Evolutionary conservation across 371 early-diverging fungal species (phyloP).

Genomic region (Gilbertella persicaria): DNA sequence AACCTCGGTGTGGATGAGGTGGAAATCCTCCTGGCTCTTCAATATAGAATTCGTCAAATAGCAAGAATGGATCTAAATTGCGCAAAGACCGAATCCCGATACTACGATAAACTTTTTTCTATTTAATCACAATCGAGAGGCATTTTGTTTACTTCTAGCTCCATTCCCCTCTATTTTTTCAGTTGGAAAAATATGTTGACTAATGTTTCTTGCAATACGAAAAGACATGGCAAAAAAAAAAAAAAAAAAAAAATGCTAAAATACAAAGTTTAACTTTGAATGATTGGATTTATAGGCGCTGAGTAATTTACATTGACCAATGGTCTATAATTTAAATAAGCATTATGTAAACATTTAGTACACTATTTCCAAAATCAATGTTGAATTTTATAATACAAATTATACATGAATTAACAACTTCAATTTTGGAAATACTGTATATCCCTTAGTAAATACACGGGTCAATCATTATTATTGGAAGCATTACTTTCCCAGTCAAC

Average conservation of each 20-base stretch:
- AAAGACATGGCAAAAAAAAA: slow-evolving; percentile 29
- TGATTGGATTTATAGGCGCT: no score
- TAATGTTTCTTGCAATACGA: slow-evolving; percentile 17
- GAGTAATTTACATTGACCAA: no score
- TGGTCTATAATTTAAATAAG: no score
- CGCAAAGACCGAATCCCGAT: slow-evolving; percentile 69
- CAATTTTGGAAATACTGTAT: no score
- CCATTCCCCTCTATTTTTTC: slow-evolving; percentile 22
- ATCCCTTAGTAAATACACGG: no score
- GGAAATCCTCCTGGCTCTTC: slow-evolving; percentile 57
- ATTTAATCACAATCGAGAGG: background rate
- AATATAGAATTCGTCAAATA: slow-evolving; percentile 78
- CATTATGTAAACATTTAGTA: no score
- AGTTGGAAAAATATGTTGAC: slow-evolving; percentile 11
- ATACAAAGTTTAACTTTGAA: no score
- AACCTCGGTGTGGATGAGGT: slow-evolving; percentile 50
- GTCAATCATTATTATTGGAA: slow-evolving; percentile 10
- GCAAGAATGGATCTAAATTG: slow-evolving; percentile 82
- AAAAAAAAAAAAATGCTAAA: no score
- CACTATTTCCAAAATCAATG: no score
- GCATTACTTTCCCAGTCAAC: slow-evolving; percentile 13
- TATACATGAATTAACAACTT: no score
- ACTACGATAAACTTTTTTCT: slow-evolving; percentile 59
- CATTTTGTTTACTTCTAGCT: slow-evolving; percentile 10
- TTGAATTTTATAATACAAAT: no score